phyloP scores from a whole-genome alignment of 495 filamentous ascomycete species.

The Hypoxylon perforatum region DNA sequence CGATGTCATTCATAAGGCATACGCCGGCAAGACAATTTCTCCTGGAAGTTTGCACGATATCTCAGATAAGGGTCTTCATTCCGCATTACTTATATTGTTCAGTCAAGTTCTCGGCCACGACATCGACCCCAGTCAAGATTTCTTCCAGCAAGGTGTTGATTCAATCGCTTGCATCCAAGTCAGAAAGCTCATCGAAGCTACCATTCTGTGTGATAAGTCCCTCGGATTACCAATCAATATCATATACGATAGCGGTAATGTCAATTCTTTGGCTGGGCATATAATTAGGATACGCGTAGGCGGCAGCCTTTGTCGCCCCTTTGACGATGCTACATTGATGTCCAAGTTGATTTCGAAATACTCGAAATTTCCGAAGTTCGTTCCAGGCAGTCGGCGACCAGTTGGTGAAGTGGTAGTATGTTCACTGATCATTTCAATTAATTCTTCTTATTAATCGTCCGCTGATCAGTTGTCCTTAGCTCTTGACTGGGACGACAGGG shows the following conservation, averaged over 20 bases:
- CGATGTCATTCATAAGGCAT: constrained; percentile 54
- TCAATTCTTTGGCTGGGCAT: constrained; percentile 45
- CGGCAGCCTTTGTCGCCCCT: constrained; percentile 43
- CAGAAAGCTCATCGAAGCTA: constrained; percentile 31
- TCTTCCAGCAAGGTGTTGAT: constrained; percentile 45
- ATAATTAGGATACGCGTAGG: constrained; percentile 42
- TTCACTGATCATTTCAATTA: too few relatives aligned
- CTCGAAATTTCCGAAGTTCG: too few relatives aligned
- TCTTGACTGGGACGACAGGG: constrained; percentile 70
- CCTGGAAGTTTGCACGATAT: background rate
- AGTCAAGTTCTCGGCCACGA: constrained; percentile 41
- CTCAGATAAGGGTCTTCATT: constrained; percentile 46
- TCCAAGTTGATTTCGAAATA: too few relatives aligned
- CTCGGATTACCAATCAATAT: constrained; percentile 49
- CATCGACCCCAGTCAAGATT: constrained; percentile 36
- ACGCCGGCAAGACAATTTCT: constrained; percentile 31
- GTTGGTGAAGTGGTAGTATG: too few relatives aligned
- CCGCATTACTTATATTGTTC: constrained; percentile 42
- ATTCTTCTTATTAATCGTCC: too few relatives aligned
- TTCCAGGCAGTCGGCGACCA: too few relatives aligned
- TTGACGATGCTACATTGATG: background rate
- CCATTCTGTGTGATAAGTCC: background rate
- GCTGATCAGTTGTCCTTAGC: constrained; percentile 17
- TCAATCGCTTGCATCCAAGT: constrained; percentile 43
- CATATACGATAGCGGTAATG: constrained; percentile 62